These are phyloP conservation scores for Colletotrichum siamense DNA, from an alignment of 2,329 filamentous ascomycete genomes.

Conservation along the genomic window DNA sequence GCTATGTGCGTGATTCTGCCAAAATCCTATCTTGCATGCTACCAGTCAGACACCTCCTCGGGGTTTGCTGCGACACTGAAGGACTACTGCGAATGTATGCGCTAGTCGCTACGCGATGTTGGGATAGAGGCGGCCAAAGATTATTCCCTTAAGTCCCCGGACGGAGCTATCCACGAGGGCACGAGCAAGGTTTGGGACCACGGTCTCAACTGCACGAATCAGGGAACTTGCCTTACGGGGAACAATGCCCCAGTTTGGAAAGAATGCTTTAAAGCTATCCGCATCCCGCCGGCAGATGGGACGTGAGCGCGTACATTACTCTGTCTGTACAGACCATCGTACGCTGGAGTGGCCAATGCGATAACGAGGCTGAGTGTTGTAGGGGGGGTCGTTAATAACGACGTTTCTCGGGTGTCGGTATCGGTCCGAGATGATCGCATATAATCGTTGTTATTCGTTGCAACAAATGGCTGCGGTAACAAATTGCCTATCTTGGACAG, in stretches of 20 bases:
- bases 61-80: neutral
- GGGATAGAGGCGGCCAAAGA: neutral
- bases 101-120: neutral
- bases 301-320: neutral
- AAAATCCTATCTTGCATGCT: neutral
- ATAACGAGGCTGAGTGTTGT: neutral
- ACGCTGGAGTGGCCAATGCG: neutral
- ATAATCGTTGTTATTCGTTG: neutral
- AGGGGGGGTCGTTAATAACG: neutral
- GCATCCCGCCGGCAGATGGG: neutral
- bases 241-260: neutral
- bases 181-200: neutral
- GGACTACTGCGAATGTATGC: neutral
- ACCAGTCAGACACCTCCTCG: neutral
- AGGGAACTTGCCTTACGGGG: neutral
- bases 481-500: neutral
- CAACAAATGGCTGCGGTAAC: neutral
- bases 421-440: neutral
- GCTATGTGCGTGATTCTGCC: neutral
- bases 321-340: neutral
- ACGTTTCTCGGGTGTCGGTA: neutral
- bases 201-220: conserved; percentile 1
- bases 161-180: neutral
- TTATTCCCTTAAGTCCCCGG: neutral
- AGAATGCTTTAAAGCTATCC: neutral